phyloP scores from a whole-genome alignment of 1,139 yeast species.

The Pneumocystis jirovecii region DNA sequence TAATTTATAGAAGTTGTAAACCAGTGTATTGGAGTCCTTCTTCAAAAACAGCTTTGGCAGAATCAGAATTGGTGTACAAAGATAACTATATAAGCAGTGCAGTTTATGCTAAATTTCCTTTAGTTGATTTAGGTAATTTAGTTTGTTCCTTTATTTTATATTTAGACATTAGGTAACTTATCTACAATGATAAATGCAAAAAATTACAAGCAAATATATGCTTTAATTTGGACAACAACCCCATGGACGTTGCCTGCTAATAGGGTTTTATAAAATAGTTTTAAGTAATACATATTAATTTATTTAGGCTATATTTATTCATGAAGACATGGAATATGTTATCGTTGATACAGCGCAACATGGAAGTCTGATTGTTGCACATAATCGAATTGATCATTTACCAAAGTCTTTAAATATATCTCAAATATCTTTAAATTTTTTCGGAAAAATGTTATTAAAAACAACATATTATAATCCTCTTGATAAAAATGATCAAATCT shows the following conservation, averaged over 20 bases:
- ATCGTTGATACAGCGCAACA: constrained; percentile 25
- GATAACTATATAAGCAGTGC: constrained; percentile 58
- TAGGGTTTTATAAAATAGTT: constrained; percentile 14
- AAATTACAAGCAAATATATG: constrained; percentile 10
- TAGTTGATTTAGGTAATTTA: constrained; percentile 21
- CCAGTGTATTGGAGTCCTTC: constrained; percentile 98
- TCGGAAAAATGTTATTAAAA: constrained; percentile 14
- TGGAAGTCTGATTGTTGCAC: constrained; percentile 39
- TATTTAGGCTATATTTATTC: constrained; percentile 55
- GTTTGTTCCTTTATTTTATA: not conserved
- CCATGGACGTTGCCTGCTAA: constrained; percentile 96
- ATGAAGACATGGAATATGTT: constrained; percentile 44
- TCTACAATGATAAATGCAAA: constrained; percentile 5
- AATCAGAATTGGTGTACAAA: constrained; percentile 83
- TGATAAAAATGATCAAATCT: constrained; percentile 43
- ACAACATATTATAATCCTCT: constrained; percentile 31
- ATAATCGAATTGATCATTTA: constrained; percentile 27
- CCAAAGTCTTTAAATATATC: constrained; percentile 9
- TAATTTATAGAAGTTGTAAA: constrained; percentile 68
- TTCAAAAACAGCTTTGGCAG: constrained; percentile 87
- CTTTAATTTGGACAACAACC: constrained; percentile 83
- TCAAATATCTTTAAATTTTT: constrained; percentile 2
- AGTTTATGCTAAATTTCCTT: constrained; percentile 55
- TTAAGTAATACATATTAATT: not conserved
- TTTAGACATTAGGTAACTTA: not conserved